These are phyloP conservation scores for Diaporthe velutina DNA, from an alignment of 2,329 filamentous ascomycete species.

Conservation along the genomic window DNA sequence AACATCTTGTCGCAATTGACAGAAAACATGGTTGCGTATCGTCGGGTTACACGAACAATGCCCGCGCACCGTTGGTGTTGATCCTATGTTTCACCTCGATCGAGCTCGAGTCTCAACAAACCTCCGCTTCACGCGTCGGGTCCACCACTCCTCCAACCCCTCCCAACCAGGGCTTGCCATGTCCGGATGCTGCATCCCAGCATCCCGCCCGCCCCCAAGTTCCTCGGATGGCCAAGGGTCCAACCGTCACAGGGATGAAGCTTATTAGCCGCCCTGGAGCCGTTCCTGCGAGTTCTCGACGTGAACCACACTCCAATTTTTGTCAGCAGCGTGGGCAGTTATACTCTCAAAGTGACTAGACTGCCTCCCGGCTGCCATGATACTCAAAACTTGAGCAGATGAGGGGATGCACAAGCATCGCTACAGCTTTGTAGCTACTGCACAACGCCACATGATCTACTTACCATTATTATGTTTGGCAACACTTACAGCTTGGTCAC, in stretches of 20 bases:
- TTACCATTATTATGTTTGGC: neutral
- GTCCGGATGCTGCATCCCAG: slow-evolving; percentile 4
- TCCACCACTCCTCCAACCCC: neutral
- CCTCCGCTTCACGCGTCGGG: neutral
- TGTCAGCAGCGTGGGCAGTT: neutral
- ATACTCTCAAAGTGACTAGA: neutral
- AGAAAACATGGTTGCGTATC: neutral
- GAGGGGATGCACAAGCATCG: neutral
- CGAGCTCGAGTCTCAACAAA: slow-evolving; percentile 25
- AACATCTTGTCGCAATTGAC: neutral
- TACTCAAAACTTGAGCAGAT: neutral
- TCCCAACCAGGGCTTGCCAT: slow-evolving; percentile 9
- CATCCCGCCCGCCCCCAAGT: slow-evolving; percentile 7
- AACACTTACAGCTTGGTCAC: neutral
- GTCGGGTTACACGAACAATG: neutral
- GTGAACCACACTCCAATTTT: neutral
- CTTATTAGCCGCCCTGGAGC: slow-evolving; percentile 15
- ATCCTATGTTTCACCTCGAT: slow-evolving; percentile 15
- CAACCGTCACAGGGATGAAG: slow-evolving; percentile 3
- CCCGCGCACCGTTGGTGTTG: neutral
- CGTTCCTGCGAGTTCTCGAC: neutral
- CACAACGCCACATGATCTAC: neutral
- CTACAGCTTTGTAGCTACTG: neutral
- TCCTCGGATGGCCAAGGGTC: slow-evolving; percentile 8
- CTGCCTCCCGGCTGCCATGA: too few relatives aligned